Conservation (phyloP, 371 early-diverging fungal genomes). For the Synchytrium microbalum region DNA sequence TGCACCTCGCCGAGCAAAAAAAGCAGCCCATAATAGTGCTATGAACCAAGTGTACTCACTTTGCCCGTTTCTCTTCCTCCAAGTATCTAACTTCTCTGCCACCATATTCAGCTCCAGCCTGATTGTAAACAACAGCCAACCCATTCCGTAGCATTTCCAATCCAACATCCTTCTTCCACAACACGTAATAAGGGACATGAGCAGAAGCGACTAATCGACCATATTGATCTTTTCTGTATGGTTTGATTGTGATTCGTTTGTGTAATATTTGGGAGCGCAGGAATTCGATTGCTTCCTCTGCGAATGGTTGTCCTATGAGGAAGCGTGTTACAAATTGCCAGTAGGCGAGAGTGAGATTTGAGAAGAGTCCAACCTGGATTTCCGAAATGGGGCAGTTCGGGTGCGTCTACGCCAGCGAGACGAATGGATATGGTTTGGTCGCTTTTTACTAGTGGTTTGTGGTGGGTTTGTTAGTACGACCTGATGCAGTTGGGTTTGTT, state of each 20-base stretch:
- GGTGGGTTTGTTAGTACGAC: too few relatives aligned
- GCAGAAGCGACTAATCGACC: slow-evolving; percentile 47
- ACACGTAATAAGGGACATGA: not conserved
- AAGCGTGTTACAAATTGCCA: too few relatives aligned
- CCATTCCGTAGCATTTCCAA: slow-evolving; percentile 60
- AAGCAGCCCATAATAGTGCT: not conserved
- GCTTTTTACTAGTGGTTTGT: not conserved
- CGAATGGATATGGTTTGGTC: slow-evolving; percentile 31
- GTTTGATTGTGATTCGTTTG: slow-evolving; percentile 44
- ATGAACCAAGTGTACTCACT: not conserved
- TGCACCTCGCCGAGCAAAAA: not conserved
- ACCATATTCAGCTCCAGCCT: not conserved
- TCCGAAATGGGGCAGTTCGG: slow-evolving; percentile 67
- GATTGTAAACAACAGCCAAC: slow-evolving; percentile 55
- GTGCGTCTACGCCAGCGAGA: slow-evolving; percentile 75
- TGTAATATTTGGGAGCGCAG: slow-evolving; percentile 40
- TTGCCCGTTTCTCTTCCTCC: not conserved
- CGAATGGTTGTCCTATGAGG: slow-evolving; percentile 45
- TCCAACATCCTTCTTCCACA: slow-evolving; percentile 63
- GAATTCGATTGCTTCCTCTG: slow-evolving; percentile 50
- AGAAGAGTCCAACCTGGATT: too few relatives aligned
- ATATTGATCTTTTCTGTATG: slow-evolving; percentile 57
- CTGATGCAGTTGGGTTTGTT: too few relatives aligned
- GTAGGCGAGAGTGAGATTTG: too few relatives aligned
- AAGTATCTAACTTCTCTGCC: not conserved